Evolutionary conservation across 192 early-diverging fungal species (phyloP).

Genomic region (Diversispora eburnea): DNA sequence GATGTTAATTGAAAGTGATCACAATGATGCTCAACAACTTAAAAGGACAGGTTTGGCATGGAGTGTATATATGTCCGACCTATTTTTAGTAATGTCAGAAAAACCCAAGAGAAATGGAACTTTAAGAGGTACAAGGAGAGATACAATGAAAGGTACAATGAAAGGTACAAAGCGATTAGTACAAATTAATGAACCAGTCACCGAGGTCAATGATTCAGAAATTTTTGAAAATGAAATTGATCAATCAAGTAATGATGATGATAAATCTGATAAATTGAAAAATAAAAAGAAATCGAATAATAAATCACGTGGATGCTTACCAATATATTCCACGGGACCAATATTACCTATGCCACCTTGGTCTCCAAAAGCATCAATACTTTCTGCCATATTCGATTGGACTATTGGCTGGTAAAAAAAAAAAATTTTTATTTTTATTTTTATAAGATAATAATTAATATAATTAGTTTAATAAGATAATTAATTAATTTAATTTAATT

Average conservation of each 20-base stretch:
- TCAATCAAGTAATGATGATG: not conserved
- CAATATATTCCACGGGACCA: not conserved
- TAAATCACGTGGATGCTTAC: not conserved
- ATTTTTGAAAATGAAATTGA: no score
- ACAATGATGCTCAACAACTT: not conserved
- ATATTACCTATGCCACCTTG: constrained; percentile 5
- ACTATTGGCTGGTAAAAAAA: constrained; percentile 9
- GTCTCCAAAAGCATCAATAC: constrained; percentile 9
- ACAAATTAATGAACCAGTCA: not conserved
- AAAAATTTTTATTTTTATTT: no score
- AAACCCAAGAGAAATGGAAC: not conserved
- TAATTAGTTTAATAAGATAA: no score
- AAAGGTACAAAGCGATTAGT: not conserved
- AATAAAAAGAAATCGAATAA: constrained; percentile 2
- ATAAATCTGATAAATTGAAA: not conserved
- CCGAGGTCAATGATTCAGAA: not conserved
- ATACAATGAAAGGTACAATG: not conserved
- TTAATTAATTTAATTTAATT: no score
- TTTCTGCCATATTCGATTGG: constrained; percentile 22
- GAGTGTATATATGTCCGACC: constrained; percentile 23
- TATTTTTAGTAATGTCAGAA: constrained; percentile 14
- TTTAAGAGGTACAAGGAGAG: not conserved
- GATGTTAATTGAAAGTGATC: constrained; percentile 17
- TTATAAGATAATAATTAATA: no score
- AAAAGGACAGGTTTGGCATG: constrained; percentile 2